Conservation (phyloP, 345 rosid species). For the Eutrema heterophyllum region DNA sequence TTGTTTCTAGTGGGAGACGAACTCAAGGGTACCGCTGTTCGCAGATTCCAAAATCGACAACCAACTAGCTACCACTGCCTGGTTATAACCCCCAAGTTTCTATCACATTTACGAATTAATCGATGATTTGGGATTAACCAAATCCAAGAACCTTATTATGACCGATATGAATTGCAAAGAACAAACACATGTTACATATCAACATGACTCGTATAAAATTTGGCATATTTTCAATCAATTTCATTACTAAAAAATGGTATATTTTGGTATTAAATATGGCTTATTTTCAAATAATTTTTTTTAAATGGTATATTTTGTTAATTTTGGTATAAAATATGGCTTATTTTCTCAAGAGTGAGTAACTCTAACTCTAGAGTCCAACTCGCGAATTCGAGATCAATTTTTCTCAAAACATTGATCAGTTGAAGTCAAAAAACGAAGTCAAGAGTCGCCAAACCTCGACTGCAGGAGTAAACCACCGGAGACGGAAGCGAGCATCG, state of each 20-base stretch:
- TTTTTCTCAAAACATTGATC: neutral
- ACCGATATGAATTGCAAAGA: no score
- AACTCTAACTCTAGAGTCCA: neutral
- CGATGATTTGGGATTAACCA: no score
- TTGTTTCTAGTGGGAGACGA: no score
- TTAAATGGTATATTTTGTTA: neutral
- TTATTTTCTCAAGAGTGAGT: neutral
- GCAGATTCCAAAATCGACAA: no score
- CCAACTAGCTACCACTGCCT: no score
- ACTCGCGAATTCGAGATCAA: neutral
- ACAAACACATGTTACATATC: neutral
- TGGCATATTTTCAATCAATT: neutral
- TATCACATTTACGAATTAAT: neutral
- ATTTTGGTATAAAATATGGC: neutral
- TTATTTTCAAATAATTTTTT: neutral
- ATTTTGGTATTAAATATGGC: neutral
- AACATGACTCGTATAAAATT: neutral
- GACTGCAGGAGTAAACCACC: conserved; percentile 54
- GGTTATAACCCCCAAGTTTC: neutral
- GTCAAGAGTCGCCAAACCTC: conserved; percentile 29
- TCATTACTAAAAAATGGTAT: no score
- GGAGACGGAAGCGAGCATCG: conserved; percentile 40
- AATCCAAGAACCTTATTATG: no score
- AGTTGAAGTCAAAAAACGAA: neutral
- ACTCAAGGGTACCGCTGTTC: no score